Percentiles rank a stretch among this genome's conserved stretches.
These are phyloP conservation scores for Mortierella sp. DNA, from an alignment of 371 early-diverging fungal species.

Conservation along the genomic window DNA sequence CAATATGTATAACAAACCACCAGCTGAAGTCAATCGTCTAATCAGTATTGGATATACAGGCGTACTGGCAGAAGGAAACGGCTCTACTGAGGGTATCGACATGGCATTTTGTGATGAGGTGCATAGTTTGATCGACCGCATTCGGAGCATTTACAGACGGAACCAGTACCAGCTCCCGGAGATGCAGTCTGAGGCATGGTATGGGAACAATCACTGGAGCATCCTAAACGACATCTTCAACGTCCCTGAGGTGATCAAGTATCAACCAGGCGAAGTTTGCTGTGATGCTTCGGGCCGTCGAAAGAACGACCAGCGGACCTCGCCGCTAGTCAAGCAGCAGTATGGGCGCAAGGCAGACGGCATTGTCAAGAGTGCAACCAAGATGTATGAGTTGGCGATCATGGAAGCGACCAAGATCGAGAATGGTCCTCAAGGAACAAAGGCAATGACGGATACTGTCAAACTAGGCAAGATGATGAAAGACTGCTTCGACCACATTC, in stretches of 20 bases:
- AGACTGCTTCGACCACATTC: slow-evolving; percentile 7
- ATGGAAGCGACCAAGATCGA: slow-evolving; percentile 11
- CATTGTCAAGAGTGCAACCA: background rate
- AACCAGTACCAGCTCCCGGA: slow-evolving; percentile 1
- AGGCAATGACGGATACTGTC: slow-evolving; percentile 3
- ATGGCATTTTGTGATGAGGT: slow-evolving; percentile 5
- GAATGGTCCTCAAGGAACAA: slow-evolving; percentile 14
- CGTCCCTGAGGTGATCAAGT: background rate
- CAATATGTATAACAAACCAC: slow-evolving; percentile 5
- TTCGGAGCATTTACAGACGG: background rate
- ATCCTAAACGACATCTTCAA: slow-evolving; percentile 10
- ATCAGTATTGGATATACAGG: background rate
- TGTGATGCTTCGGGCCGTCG: slow-evolving; percentile 7
- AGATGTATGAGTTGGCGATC: background rate
- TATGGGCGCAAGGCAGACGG: slow-evolving; percentile 11
- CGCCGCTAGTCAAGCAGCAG: slow-evolving; percentile 3
- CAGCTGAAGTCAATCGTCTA: background rate
- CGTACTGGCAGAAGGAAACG: slow-evolving; percentile 5
- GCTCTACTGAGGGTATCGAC: background rate
- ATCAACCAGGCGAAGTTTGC: slow-evolving; percentile 11
- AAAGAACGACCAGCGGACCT: slow-evolving; percentile 6
- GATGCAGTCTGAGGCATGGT: slow-evolving; percentile 5
- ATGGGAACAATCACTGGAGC: slow-evolving; percentile 1
- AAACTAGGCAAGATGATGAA: slow-evolving; percentile 18
- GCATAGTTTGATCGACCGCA: background rate